These are phyloP conservation scores for Lablab purpureus DNA, from an alignment of 306 rosid genomes.

Conservation along the genomic window DNA sequence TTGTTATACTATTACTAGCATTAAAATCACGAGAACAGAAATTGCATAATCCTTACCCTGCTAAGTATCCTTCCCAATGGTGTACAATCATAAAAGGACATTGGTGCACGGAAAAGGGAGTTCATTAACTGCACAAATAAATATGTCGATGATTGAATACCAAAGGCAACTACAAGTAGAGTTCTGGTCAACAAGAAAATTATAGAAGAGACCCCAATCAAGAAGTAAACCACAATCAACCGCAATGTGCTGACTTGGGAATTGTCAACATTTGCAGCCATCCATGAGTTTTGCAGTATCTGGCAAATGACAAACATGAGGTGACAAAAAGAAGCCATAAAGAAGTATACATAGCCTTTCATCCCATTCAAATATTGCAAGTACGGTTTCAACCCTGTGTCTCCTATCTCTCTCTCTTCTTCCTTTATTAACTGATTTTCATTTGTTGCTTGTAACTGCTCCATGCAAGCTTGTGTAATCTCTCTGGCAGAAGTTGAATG, in stretches of 20 bases:
- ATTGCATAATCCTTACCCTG: slow-evolving; percentile 47
- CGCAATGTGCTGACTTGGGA: slow-evolving; percentile 31
- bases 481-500: slow-evolving; percentile 23
- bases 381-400: slow-evolving; percentile 57
- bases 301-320: slow-evolving; percentile 45
- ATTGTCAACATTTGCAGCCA: slow-evolving; percentile 57
- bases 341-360: slow-evolving; percentile 50
- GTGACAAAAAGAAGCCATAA: slow-evolving; percentile 31
- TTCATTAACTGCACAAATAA: slow-evolving; percentile 48
- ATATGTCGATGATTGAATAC: slow-evolving; percentile 50
- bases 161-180: slow-evolving; percentile 30
- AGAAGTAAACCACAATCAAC: slow-evolving; percentile 48
- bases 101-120: slow-evolving; percentile 64
- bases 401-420: slow-evolving; percentile 65
- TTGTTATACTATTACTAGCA: neutral
- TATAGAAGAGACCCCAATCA: slow-evolving; percentile 38
- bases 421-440: slow-evolving; percentile 55
- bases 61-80: slow-evolving; percentile 68
- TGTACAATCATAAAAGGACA: slow-evolving; percentile 67
- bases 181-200: slow-evolving; percentile 38
- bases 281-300: slow-evolving; percentile 54
- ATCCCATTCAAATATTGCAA: slow-evolving; percentile 55
- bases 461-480: slow-evolving; percentile 29
- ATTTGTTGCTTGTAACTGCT: neutral
- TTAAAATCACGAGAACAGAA: neutral